Evolutionary conservation across 768 basidiomycete species (phyloP).

Genomic region (Termitomyces sp.): DNA sequence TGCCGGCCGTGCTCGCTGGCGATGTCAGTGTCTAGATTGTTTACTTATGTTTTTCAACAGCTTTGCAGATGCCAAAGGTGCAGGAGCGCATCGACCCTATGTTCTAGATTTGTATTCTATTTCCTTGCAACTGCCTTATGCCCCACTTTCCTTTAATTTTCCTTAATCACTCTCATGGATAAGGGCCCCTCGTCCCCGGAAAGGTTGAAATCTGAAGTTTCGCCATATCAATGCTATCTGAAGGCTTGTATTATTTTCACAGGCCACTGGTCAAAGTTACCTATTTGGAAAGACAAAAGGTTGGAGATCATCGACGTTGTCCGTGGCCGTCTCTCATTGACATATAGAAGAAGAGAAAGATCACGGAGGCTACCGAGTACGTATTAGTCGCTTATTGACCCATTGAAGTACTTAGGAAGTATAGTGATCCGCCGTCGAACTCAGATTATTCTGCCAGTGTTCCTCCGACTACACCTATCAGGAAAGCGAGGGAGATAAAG

Average conservation of each 20-base stretch:
- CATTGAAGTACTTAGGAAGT: background rate
- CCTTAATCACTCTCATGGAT: constrained; percentile 8
- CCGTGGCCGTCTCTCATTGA: constrained; percentile 7
- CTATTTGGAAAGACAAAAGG: constrained; percentile 32
- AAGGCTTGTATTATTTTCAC: constrained; percentile 1
- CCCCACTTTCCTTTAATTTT: constrained; percentile 14
- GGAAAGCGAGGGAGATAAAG: background rate
- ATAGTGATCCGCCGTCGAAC: constrained; percentile 9
- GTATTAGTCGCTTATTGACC: constrained; percentile 1
- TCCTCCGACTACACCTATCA: background rate
- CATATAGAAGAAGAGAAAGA: constrained; percentile 20
- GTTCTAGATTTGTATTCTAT: background rate
- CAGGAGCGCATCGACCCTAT: background rate
- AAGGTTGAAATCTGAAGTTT: constrained; percentile 8
- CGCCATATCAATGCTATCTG: background rate
- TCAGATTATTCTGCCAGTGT: background rate
- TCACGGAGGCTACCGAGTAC: constrained; percentile 14
- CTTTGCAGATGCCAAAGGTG: background rate
- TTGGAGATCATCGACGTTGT: constrained; percentile 9
- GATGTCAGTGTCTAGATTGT: background rate
- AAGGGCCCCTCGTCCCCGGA: constrained; percentile 10
- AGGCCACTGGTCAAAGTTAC: constrained; percentile 21
- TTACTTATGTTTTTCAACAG: background rate
- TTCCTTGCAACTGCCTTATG: background rate
- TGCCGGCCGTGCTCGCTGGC: background rate